Conservation (phyloP, 208 protist species). For the Spironucleus salmonicida region DNA sequence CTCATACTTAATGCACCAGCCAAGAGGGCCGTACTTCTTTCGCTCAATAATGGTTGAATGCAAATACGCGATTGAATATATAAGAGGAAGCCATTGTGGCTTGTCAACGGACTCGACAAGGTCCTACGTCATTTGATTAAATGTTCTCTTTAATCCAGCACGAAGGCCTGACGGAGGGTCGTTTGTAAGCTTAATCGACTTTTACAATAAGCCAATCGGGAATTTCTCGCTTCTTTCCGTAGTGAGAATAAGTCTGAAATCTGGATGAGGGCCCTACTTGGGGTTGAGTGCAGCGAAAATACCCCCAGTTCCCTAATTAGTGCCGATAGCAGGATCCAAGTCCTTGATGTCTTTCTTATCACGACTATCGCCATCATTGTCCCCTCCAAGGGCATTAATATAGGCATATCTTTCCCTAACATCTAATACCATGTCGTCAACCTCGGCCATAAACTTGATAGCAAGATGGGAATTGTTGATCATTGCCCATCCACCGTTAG, state of each 20-base stretch:
- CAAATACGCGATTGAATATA: conserved; percentile 84
- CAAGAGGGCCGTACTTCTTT: conserved; percentile 89
- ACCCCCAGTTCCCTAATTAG: conserved; percentile 3
- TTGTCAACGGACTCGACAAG: conserved; percentile 76
- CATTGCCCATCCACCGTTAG: conserved; percentile 58
- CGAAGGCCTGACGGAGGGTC: conserved; percentile 85
- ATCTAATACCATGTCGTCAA: conserved; percentile 37
- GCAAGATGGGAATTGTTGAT: conserved; percentile 64
- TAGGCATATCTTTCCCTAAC: conserved; percentile 1
- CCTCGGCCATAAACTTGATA: conserved; percentile 52
- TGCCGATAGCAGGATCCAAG: not conserved
- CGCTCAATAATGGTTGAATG: conserved; percentile 85
- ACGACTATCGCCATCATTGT: not conserved
- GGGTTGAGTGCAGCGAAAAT: conserved; percentile 39
- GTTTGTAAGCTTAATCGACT: conserved; percentile 90
- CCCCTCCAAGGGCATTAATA: conserved; percentile 1
- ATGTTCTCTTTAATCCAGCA: conserved; percentile 77
- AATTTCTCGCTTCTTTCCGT: conserved; percentile 54
- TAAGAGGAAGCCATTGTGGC: conserved; percentile 71
- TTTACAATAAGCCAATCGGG: conserved; percentile 65
- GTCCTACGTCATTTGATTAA: conserved; percentile 79
- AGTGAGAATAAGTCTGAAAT: conserved; percentile 63
- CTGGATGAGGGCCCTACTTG: conserved; percentile 19
- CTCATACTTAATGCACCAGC: conserved; percentile 91
- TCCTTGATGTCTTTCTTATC: not conserved